phyloP scores from a whole-genome alignment of 2,329 filamentous ascomycete genomes.

The Clarireedia hainanense region DNA sequence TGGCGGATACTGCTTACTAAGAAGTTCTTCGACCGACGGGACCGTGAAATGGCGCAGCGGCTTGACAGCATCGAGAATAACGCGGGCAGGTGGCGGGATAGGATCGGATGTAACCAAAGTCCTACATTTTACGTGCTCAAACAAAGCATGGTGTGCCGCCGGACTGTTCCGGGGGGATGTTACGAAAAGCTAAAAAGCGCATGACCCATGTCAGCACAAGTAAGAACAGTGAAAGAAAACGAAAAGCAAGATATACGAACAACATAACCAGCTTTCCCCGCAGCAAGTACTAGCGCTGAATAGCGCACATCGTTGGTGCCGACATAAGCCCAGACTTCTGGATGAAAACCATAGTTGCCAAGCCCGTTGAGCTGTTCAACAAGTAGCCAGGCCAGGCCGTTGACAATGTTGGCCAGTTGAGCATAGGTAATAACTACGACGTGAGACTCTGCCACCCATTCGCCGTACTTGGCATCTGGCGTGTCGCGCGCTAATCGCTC shows the following conservation, averaged over 20 bases:
- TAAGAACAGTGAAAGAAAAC: not conserved
- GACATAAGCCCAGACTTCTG: conserved; percentile 33
- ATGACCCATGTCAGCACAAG: conserved; percentile 30
- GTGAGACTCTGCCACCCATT: not conserved
- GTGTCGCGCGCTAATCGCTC: not conserved
- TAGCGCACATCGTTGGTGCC: conserved; percentile 19
- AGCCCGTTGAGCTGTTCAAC: not conserved
- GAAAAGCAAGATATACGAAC: not conserved
- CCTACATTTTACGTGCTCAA: not conserved
- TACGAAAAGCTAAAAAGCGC: conserved; percentile 11
- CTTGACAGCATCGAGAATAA: not conserved
- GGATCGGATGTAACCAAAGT: not conserved
- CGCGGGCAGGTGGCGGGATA: not conserved
- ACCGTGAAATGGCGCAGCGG: not conserved
- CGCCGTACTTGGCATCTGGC: not conserved
- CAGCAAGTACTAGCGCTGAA: not conserved
- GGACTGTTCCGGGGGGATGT: not conserved
- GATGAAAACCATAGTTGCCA: conserved; percentile 26
- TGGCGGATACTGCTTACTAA: not conserved
- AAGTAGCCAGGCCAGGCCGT: conserved; percentile 7
- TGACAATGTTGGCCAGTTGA: not conserved
- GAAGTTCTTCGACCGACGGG: not conserved
- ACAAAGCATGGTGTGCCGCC: not conserved
- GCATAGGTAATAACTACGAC: not conserved
- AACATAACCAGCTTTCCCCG: not conserved